Evolutionary conservation across 441 rosid genomes (phyloP).

Genomic region (Erodium moschatum): DNA sequence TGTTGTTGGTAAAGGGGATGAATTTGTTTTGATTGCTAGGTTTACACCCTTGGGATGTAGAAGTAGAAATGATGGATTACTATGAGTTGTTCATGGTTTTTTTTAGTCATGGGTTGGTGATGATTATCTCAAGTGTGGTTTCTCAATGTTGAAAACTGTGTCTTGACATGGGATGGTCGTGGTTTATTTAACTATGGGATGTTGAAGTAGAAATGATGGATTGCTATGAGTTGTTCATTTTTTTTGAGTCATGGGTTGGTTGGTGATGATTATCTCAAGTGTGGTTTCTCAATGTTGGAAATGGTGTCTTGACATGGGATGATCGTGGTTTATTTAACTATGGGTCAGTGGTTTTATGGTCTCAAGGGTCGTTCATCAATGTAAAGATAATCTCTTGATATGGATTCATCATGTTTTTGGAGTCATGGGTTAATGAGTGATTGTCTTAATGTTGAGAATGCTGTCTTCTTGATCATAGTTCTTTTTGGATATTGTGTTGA

Average conservation of each 20-base stretch:
- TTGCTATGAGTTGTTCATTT: neutral
- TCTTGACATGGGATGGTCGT: neutral
- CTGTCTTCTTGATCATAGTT: neutral
- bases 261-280: neutral
- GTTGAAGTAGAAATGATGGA: neutral
- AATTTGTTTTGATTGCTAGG: neutral
- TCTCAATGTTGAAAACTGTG: neutral
- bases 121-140: neutral
- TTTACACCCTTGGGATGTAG: neutral
- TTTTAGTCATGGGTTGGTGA: neutral
- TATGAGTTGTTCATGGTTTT: neutral
- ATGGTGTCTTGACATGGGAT: neutral
- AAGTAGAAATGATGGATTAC: neutral
- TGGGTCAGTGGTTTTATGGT: neutral
- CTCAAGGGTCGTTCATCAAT: neutral
- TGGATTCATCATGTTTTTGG: neutral
- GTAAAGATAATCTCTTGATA: neutral
- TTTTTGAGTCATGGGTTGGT: neutral
- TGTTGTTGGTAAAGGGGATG: neutral
- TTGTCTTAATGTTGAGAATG: neutral
- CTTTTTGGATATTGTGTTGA: neutral
- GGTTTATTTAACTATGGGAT: neutral
- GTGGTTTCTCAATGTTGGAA: neutral
- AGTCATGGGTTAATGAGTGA: neutral
- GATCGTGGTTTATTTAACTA: neutral